Conservation (phyloP, 2,329 filamentous ascomycete species). For the Diplodia mutila region DNA sequence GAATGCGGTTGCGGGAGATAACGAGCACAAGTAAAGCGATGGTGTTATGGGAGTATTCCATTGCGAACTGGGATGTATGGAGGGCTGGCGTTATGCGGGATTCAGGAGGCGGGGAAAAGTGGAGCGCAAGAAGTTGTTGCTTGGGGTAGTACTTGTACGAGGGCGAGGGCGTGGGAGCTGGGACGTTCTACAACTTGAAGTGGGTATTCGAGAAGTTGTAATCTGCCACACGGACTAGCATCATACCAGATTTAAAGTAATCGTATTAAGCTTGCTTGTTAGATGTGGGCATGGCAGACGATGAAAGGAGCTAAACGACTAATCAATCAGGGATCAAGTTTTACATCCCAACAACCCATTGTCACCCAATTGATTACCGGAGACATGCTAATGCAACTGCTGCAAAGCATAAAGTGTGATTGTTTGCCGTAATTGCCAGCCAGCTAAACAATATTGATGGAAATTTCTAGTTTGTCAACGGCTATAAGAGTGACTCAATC, state of each 20-base stretch:
- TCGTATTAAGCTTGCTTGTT: not conserved
- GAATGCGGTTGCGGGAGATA: not conserved
- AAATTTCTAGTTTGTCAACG: too few relatives aligned
- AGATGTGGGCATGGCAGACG: too few relatives aligned
- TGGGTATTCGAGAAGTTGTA: not conserved
- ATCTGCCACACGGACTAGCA: not conserved
- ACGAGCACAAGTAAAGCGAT: not conserved
- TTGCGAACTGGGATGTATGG: not conserved
- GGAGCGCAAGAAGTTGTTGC: not conserved
- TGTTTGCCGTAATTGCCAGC: too few relatives aligned
- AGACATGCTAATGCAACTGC: too few relatives aligned
- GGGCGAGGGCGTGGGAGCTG: not conserved
- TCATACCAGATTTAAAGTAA: not conserved
- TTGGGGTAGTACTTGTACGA: not conserved
- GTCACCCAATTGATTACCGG: too few relatives aligned
- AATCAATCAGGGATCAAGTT: not conserved
- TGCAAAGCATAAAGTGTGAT: too few relatives aligned
- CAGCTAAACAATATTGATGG: too few relatives aligned
- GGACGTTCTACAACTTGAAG: not conserved
- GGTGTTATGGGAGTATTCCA: conserved; percentile 9
- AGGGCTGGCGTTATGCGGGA: not conserved
- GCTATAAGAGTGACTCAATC: too few relatives aligned
- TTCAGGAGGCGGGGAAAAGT: not conserved
- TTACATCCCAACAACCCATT: too few relatives aligned
- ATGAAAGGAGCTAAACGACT: not conserved